Base-by-base conservation (phyloP, 345 rosid species). In the Lumnitzera littorea region DNA sequence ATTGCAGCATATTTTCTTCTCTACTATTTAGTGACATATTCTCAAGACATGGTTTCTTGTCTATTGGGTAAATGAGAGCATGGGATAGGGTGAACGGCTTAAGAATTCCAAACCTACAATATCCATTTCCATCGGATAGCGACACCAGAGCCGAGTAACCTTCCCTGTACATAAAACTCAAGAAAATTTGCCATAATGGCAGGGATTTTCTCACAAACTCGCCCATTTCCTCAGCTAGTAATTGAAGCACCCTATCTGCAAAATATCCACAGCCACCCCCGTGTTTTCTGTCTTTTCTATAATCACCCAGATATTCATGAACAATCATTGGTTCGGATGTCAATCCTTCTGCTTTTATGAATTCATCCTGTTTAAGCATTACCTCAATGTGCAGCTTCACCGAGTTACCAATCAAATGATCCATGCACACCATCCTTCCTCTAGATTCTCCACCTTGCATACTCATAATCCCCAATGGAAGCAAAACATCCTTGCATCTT, bases 61-160 rank as follows among this genome's bases (percentile, higher is more conserved):
- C 29, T 17, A 65, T 53, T 60, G 85, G 65, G 50, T 64, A 79
- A 61, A 94, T 56, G 15, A 90, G 62, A 55, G 85, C 87, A 24
- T 86, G 83, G 60, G 85, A 84, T 60, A 79, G 55, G 5, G 92
- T 88, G 65, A 84, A 83, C 53, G 99, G 97, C 70, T 88, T 82
- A 71, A 94, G 79, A 62, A 88, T 74, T 69, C 95, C 99, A 11
- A 67, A 29, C 56, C 69, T 48, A 1, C 58, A 69, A 66, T 61
- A 60, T 15, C 85, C 83, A 58, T 79, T 73, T 36, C 69, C 71
- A 70, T 66, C 59, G 12, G 80, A 72, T 64, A 94, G 72, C 55
- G 95, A 77, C 36, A 82, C 80, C 50, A 81, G 64, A 70, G 91
- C 89, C 68, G 83, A 79, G 61, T 68, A 90, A 51, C 85, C 82